Evolutionary conservation across 2,329 filamentous ascomycete species (phyloP).

Genomic region (Alternaria solani): DNA sequence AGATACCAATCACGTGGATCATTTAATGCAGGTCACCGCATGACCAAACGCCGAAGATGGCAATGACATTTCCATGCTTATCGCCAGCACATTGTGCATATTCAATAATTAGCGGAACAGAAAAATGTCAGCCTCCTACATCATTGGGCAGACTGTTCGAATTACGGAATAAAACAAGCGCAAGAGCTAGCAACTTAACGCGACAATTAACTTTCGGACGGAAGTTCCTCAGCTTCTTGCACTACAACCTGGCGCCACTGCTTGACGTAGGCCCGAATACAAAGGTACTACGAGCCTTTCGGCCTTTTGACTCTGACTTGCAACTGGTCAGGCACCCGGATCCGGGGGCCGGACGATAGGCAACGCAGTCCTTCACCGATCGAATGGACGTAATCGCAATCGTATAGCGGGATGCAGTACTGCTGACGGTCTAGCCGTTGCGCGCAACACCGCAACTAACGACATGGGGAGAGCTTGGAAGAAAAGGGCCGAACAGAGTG

Average conservation of each 20-base stretch:
- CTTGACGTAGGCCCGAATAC: slow-evolving; percentile 7
- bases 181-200: slow-evolving; percentile 1
- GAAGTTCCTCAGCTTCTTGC: slow-evolving; percentile 1
- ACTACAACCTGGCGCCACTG: background rate
- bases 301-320: background rate
- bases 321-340: background rate
- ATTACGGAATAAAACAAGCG: background rate
- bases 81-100: slow-evolving; percentile 11
- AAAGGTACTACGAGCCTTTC: background rate
- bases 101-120: background rate
- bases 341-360: background rate
- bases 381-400: background rate
- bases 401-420: background rate
- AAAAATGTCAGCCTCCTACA: background rate
- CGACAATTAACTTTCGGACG: slow-evolving; percentile 3
- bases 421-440: background rate
- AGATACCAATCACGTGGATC: slow-evolving; percentile 19
- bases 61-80: slow-evolving; percentile 1
- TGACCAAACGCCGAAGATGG: slow-evolving; percentile 1
- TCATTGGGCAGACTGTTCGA: background rate
- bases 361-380: slow-evolving; percentile 5
- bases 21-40: slow-evolving; percentile 17
- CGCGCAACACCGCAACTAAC: slow-evolving; percentile 5
- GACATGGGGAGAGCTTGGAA: background rate
- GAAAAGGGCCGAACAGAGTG: slow-evolving; percentile 1